Conservation (phyloP, 768 basidiomycete genomes). For the Rhizopogon roseolus region DNA sequence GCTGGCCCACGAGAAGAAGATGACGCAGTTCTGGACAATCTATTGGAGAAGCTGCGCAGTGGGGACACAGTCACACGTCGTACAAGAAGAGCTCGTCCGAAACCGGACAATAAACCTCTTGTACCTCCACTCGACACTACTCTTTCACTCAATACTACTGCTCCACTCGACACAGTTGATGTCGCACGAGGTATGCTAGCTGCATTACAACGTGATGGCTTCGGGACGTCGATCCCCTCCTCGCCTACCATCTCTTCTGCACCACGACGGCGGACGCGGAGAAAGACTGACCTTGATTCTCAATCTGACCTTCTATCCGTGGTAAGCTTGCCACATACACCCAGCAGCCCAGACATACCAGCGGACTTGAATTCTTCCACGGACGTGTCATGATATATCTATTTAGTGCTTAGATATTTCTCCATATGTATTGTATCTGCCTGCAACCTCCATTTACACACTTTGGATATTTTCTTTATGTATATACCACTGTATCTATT, state of each 20-base stretch:
- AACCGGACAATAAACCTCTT: constrained; percentile 27
- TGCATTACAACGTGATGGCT: constrained; percentile 66
- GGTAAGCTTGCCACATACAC: constrained; percentile 19
- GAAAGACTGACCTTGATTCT: constrained; percentile 25
- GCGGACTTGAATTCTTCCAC: constrained; percentile 18
- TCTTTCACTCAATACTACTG: constrained; percentile 27
- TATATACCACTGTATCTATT: constrained; percentile 16
- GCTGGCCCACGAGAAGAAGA: constrained; percentile 47
- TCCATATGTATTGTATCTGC: constrained; percentile 30
- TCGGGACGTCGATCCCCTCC: constrained; percentile 41
- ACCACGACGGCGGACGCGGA: constrained; percentile 23
- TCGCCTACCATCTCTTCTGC: constrained; percentile 38
- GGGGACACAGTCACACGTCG: constrained; percentile 62
- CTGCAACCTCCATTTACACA: constrained; percentile 17
- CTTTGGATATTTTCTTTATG: constrained; percentile 19
- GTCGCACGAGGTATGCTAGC: constrained; percentile 75
- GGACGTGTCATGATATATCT: constrained; percentile 22
- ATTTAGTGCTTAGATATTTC: constrained; percentile 17
- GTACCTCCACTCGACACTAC: constrained; percentile 11
- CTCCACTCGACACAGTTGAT: constrained; percentile 39
- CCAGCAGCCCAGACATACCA: constrained; percentile 22
- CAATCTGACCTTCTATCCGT: constrained; percentile 20
- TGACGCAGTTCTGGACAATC: constrained; percentile 54
- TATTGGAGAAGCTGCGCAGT: constrained; percentile 67
- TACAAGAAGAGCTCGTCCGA: constrained; percentile 45